These are phyloP conservation scores for Colletotrichum scovillei DNA, from an alignment of 2,329 filamentous ascomycete species.

Conservation along the genomic window DNA sequence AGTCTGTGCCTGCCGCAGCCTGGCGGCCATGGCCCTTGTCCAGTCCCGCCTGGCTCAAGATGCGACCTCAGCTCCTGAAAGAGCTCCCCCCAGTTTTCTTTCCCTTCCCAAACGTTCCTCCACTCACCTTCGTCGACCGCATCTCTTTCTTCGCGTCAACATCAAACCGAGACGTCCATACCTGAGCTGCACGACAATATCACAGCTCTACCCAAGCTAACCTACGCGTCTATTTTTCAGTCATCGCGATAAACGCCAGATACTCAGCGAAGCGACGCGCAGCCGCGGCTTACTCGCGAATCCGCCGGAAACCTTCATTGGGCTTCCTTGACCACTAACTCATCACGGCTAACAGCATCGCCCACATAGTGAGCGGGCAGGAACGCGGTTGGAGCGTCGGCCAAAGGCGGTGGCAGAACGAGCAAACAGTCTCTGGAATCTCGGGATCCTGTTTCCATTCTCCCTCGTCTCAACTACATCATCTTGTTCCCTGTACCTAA, in stretches of 20 bases:
- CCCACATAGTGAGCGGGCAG: conserved; percentile 14
- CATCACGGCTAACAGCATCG: conserved; percentile 21
- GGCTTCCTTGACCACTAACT: conserved; percentile 18
- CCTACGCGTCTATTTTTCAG: conserved; percentile 10
- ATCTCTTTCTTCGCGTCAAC: conserved; percentile 28
- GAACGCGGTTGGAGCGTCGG: conserved; percentile 14
- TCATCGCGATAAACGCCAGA: background rate
- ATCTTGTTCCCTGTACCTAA: conserved; percentile 37
- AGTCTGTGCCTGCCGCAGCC: conserved; percentile 33
- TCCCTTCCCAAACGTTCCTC: conserved; percentile 28
- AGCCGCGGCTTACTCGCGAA: background rate
- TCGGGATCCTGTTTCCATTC: conserved; percentile 35
- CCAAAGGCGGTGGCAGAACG: conserved; percentile 28
- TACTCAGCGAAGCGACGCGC: conserved; percentile 16
- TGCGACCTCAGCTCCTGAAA: conserved; percentile 33
- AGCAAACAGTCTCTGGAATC: conserved; percentile 33
- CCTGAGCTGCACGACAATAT: conserved; percentile 5
- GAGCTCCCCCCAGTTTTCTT: conserved; percentile 37
- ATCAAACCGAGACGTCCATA: background rate
- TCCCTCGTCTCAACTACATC: conserved; percentile 30
- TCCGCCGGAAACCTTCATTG: conserved; percentile 17
- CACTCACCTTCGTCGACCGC: conserved; percentile 5
- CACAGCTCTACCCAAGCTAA: background rate
- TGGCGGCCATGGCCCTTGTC: conserved; percentile 24
- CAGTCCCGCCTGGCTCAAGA: conserved; percentile 27